Conservation (phyloP, 352 stramenopile genomes). For the Phytophthora europaea region DNA sequence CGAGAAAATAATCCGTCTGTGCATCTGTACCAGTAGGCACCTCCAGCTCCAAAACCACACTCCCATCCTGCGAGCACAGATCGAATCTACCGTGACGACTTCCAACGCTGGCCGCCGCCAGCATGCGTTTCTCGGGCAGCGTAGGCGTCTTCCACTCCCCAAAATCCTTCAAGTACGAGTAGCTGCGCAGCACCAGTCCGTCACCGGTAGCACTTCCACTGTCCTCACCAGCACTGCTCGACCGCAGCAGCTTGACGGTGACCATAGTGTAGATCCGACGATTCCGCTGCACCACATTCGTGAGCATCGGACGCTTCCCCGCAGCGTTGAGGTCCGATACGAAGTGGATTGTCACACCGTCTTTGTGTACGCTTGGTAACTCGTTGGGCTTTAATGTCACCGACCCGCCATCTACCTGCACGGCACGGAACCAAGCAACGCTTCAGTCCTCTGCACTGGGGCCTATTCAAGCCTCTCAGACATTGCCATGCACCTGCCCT, state of each 20-base stretch:
- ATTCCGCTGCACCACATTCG: conserved; percentile 59
- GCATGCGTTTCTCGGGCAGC: conserved; percentile 43
- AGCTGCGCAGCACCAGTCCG: conserved; percentile 39
- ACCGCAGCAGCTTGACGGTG: conserved; percentile 47
- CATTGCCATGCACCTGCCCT: conserved; percentile 44
- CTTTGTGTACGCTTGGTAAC: conserved; percentile 41
- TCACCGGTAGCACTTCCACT: background rate
- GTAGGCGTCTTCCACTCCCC: conserved; percentile 57
- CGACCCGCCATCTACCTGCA: conserved; percentile 37
- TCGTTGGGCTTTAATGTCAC: conserved; percentile 35
- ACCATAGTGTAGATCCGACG: conserved; percentile 71
- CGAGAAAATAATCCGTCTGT: conserved; percentile 69
- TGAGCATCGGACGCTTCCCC: conserved; percentile 62
- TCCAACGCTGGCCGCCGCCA: conserved; percentile 32
- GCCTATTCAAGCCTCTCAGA: background rate
- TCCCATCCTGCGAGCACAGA: conserved; percentile 61
- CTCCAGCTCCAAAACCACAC: conserved; percentile 58
- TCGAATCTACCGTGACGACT: conserved; percentile 55
- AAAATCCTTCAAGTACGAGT: conserved; percentile 72
- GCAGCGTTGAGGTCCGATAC: conserved; percentile 19
- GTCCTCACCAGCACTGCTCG: background rate
- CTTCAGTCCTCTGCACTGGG: background rate
- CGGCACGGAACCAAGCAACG: background rate
- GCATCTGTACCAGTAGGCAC: conserved; percentile 59
- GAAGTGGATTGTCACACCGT: conserved; percentile 45